Evolutionary conservation across 805 yeast genomes (phyloP).

Genomic region (Suhomyces xylopsoci): DNA sequence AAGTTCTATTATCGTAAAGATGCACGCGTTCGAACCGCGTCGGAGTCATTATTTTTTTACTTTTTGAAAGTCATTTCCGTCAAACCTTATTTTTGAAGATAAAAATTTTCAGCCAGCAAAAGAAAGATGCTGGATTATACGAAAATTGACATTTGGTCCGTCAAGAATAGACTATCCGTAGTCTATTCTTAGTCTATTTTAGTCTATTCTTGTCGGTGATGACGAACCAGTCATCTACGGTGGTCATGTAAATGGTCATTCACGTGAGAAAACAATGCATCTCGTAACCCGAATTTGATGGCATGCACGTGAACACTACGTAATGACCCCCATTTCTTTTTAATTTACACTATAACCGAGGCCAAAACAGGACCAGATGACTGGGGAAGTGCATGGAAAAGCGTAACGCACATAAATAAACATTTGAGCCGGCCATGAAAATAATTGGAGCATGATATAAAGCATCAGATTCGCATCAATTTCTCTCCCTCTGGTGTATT

Average conservation of each 20-base stretch:
- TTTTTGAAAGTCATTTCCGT: neutral
- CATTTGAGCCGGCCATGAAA: neutral
- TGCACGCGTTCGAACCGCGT: constrained; percentile 7
- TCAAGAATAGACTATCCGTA: too few relatives aligned
- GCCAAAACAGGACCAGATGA: neutral
- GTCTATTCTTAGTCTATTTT: neutral
- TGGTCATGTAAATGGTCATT: neutral
- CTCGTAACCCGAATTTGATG: neutral
- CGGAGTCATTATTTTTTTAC: constrained; percentile 4
- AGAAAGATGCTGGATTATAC: too few relatives aligned
- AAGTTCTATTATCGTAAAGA: constrained; percentile 6
- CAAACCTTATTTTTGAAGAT: too few relatives aligned
- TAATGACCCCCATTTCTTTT: neutral
- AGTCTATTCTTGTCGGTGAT: too few relatives aligned
- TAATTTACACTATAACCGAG: neutral
- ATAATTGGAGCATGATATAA: neutral
- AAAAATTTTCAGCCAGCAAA: neutral
- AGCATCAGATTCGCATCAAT: neutral
- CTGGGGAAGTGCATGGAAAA: neutral
- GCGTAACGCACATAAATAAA: neutral
- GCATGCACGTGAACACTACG: neutral
- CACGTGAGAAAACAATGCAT: neutral
- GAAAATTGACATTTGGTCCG: neutral
- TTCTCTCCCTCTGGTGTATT: neutral
- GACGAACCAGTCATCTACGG: neutral